Percentiles rank a stretch among this genome's conserved stretches.
These are phyloP conservation scores for Amaranthus cruentus DNA, from an alignment of 148 eudicot genomes.

Conservation along the genomic window DNA sequence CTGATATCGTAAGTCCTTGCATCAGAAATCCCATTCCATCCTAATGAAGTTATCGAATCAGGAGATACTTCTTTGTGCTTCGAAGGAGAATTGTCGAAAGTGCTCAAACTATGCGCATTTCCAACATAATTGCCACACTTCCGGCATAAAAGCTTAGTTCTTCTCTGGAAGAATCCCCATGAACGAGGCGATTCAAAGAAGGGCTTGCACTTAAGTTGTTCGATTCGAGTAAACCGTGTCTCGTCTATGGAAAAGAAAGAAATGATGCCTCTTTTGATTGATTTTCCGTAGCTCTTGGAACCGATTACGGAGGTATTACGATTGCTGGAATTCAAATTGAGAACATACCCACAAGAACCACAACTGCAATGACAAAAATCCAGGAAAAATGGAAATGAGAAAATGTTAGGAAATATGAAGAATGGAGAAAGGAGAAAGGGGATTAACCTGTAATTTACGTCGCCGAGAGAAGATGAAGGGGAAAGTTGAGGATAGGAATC, in stretches of 20 bases:
- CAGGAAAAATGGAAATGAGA: not conserved
- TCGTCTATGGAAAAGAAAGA: conserved; percentile 70
- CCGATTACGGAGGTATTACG: conserved; percentile 61
- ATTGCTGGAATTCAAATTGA: conserved; percentile 62
- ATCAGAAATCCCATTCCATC: conserved; percentile 32
- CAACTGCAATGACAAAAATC: conserved; percentile 44
- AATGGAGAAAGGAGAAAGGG: not conserved
- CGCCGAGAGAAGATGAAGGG: conserved; percentile 26
- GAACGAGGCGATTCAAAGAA: conserved; percentile 48
- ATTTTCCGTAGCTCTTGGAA: conserved; percentile 63
- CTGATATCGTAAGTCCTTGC: conserved; percentile 30
- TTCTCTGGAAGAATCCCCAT: conserved; percentile 62
- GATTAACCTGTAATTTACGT: conserved; percentile 33
- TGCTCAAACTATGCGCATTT: conserved; percentile 31
- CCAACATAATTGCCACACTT: conserved; percentile 72
- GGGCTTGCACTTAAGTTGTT: conserved; percentile 58
- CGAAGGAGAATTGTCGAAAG: conserved; percentile 9
- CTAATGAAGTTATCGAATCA: not conserved
- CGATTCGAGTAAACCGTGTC: conserved; percentile 53
- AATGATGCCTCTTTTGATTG: conserved; percentile 62
- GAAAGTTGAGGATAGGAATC: conserved; percentile 10
- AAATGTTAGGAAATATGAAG: not conserved
- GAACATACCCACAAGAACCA: conserved; percentile 74
- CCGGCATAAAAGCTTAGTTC: conserved; percentile 59
- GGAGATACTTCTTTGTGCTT: conserved; percentile 9